Evolutionary conservation across 768 basidiomycete species (phyloP), one percentile per base, ranked within the genome.

Genomic region (Favolaschia claudopus): DNA sequence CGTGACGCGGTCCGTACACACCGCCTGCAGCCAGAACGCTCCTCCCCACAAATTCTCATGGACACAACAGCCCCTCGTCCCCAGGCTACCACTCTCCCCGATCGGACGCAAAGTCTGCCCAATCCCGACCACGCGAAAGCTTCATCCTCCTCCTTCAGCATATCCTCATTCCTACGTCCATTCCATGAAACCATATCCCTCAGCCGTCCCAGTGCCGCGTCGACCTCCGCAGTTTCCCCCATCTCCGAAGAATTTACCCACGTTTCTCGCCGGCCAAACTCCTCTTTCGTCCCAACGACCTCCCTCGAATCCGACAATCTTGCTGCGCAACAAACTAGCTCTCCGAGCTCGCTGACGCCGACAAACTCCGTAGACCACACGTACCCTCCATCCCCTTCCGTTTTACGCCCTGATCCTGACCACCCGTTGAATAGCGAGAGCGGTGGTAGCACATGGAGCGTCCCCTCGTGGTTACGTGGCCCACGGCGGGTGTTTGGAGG

Each of bases 371-470:
- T 66, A 57, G 82, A 81, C 65, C 91, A 92, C 80, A 92, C 91
- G 72, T 93, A 93, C 79, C 91, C 91, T 58, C 91, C 91, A 43
- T 87, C 89, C 65, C 80, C 84, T 75, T 80, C 81, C 68, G 70
- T 69, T 72, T 80, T 82, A 66, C 70, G 71, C 70, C 68, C 76
- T 72, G 72, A 75, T 75, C 77, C 82, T 79, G 76, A 84, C 74
- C 63, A 76, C 56, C 74, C 78, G 61, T 79, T 77, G 67, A 77
- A 76, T 78, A 83, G 77, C 78, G 83, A 79, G 67, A 79, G 69
- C 63, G 68, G 68, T 44, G 60, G 58, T n/a, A 80, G 74, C 62
- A 73, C 76, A 43, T 91, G 89, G 89, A 82, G 75, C 62, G 87
- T 92, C 44, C 90, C 88, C 7, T 86, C 85, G 25, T 92, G 90